Evolutionary conservation across 1,284 basidiomycete genomes (phyloP), one percentile per base, ranked within the genome.

Genomic region (Heliocybe sulcata): DNA sequence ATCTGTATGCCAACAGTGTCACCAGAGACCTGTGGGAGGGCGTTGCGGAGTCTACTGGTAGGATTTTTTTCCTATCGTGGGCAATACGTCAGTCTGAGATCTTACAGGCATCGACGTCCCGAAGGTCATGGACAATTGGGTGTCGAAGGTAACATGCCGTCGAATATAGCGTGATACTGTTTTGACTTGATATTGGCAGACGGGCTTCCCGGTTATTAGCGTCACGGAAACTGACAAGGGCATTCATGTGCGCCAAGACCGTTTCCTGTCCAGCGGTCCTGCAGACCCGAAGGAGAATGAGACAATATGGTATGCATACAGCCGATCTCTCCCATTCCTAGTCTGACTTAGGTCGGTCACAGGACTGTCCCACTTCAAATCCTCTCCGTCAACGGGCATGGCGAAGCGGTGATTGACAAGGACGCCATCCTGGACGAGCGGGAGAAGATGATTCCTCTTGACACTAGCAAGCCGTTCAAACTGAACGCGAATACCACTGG

Each of bases 1-100:
- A 87, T 64, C 69, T 86, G 12, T 97, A 90, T 70, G 83, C 80
- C 35, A 98, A 94, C 70, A 91, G 87, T 50, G 84, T 89, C 55
- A 95, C 94, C 14, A 81, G 80, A 56, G 92, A 98, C 65, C 79
- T 99, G 1, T 98, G 94, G 93, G 77, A 87, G 52, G 94, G 92
- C 22, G 92, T 98, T 60, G 77, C 83, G 54, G 79, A 85, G 64
- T 83, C 93, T 1, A 90, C 89, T 42, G 80, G 79, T 76, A 56
- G 29, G 59, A 54, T 22, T 4, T 11, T 8, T 9, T 4, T 3
- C 20, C 6, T 26, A 12, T 25, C 11, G n/a, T 29, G 3, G 23
- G 4, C 22, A 11, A 29, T 6, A 9, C 12, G 23, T 49, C 8
- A 26, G 11, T 26, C 47, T 49, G 47, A 49, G 3, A 11, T 22